Base-by-base conservation (phyloP, 176 grass and related monocot species). In the Triticum urartu region DNA sequence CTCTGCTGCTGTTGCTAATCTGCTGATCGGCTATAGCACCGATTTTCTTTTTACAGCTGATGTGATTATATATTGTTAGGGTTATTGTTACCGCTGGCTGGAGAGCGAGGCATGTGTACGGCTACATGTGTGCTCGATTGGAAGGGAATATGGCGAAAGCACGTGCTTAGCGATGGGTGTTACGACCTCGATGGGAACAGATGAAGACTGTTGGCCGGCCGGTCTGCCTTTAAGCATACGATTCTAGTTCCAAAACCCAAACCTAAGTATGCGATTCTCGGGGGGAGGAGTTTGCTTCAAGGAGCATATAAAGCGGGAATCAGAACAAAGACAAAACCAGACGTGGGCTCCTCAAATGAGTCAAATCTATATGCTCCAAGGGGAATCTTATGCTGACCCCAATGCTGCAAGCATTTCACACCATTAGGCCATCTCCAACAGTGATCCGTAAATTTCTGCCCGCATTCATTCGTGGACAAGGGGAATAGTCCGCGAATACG, bases 361-460 rank as follows among this genome's bases (percentile, higher is more conserved):
- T 30, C 28, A 30, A 78, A 86, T 33, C 39, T 52, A 72, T 39
- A 64, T 39, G 68, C 67, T 65, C 58, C 43, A 34, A 71, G 30
- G 67, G 67, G 84, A 90, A 83, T 83, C 84, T 83, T 77, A 79
- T 82, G 54, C 64, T 86, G 32, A 56, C 78, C 62, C 15, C 52
- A n/a, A 69, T 13, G 66, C 13, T 6, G 50, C 15, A 54, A 54
- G 15, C 50, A 48, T 47, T 47, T 47, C 7, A 38, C 36, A 38
- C 36, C 6, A 38, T 38, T 35, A 35, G 34, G 34, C 0, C 4
- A 35, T 35, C 34, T 35, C 34, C 26, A 26, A 26, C 26, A 26
- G 26, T 26, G 26, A 34, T 34, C 33, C 33, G 33, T 5, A 5
- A 34, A 34, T 34, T 34, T 34, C 33, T 5, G 4, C 4, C 33